Base-by-base conservation (phyloP, 2,329 filamentous ascomycete species). In the Colletotrichum sojae region DNA sequence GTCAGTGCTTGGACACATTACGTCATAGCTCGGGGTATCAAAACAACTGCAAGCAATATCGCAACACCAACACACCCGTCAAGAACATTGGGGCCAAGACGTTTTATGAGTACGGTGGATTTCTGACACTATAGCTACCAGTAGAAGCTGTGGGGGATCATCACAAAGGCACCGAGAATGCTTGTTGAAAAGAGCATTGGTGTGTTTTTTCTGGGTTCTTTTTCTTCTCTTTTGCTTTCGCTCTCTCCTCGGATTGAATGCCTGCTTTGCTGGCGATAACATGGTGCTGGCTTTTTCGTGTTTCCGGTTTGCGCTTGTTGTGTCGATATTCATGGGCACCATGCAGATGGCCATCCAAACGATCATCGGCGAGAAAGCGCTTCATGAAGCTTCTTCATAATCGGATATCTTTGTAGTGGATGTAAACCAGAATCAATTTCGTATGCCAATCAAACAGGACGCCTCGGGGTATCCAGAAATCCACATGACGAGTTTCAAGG, bases 1-100 rank as follows among this genome's bases (percentile, higher is more conserved):
- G 39, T 46, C 59, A 62, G 59, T 62, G 59, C 59, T 25, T 22
- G 18, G 18, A 22, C 43, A n/a, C 20, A 54, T 62, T 62, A 62
- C 59, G 59, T 62, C 59, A 62, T 62, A 27, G 16, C 39, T 22
- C 25, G 45, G 43, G 5, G 45, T 46, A 18, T 16, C 45, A 5
- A 36, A 18, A 46, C 18, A 10, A n/a, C 16, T n/a, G 18, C 45
- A 8, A 16, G 16, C 18, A n/a, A 18, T 16, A n/a, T 16, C 22
- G 22, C 45, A 46, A 46, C 40, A 15, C 1, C 16, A 43, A 43
- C 16, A 2, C 40, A 15, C 40, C n/a, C 40, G 12, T 13, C n/a
- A 5, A 9, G 31, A 36, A 8, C 3, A 10, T 9, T 36, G 2
- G 10, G 31, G 10, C 31, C 31, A 31, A 9, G 8, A 9, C 27